Conservation (phyloP, 1,284 basidiomycete genomes). For the Golubevia pallescens region DNA sequence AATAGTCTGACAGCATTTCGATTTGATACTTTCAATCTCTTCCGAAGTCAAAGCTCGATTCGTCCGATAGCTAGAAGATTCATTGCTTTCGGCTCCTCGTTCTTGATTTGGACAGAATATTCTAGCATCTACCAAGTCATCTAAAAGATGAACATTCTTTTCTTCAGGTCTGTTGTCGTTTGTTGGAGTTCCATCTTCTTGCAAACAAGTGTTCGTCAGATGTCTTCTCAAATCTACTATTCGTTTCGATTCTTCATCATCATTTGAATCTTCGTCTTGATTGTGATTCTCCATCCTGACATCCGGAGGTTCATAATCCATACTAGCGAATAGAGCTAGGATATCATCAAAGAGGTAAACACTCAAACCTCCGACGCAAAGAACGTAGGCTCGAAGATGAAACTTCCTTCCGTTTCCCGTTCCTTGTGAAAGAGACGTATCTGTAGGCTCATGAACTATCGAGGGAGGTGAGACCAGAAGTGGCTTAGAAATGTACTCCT, state of each 20-base stretch:
- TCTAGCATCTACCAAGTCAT: slow-evolving; percentile 42
- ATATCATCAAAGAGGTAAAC: slow-evolving; percentile 76
- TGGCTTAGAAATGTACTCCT: slow-evolving; percentile 84
- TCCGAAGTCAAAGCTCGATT: slow-evolving; percentile 60
- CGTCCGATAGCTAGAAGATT: slow-evolving; percentile 58
- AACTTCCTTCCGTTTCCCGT: slow-evolving; percentile 68
- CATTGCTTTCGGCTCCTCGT: slow-evolving; percentile 29
- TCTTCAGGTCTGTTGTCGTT: slow-evolving; percentile 27
- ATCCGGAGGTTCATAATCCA: slow-evolving; percentile 18
- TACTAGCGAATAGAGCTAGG: slow-evolving; percentile 77
- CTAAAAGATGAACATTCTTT: slow-evolving; percentile 40
- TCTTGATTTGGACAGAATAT: slow-evolving; percentile 65
- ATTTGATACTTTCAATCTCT: slow-evolving; percentile 72
- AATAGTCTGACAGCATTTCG: slow-evolving; percentile 74
- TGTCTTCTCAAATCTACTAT: slow-evolving; percentile 75
- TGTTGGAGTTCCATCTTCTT: slow-evolving; percentile 65
- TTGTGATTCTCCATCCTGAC: slow-evolving; percentile 1
- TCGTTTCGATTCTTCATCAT: slow-evolving; percentile 37
- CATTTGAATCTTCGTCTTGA: slow-evolving; percentile 28
- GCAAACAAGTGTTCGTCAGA: slow-evolving; percentile 95
- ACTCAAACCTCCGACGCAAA: slow-evolving; percentile 70
- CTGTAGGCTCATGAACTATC: slow-evolving; percentile 19
- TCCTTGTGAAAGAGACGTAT: slow-evolving; percentile 63
- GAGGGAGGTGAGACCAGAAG: slow-evolving; percentile 69
- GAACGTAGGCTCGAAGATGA: slow-evolving; percentile 90